Percentiles rank a stretch among this genome's conserved stretches.
Conservation (phyloP, 106 monocot genomes). For the Dioscorea dumetorum region DNA sequence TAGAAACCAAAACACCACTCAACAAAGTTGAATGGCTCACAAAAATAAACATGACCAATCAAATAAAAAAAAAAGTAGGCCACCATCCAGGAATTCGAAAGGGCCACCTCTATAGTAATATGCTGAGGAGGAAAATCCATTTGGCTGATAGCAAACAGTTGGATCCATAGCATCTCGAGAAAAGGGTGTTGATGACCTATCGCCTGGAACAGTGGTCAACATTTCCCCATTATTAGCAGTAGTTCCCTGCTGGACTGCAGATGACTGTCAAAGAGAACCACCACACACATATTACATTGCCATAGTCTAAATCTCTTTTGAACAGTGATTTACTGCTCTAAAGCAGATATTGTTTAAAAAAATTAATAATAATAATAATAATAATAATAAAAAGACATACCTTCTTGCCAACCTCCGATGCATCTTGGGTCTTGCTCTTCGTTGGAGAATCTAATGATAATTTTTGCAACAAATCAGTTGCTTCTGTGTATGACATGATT, state of each 20-base stretch:
- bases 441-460: conserved; percentile 28
- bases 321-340: neutral
- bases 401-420: conserved; percentile 32
- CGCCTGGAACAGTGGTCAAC: conserved; percentile 8
- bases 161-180: conserved; percentile 37
- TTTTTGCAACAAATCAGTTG: conserved; percentile 46
- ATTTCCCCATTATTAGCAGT: conserved; percentile 21
- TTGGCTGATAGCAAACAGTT: conserved; percentile 40
- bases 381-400: neutral
- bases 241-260: conserved; percentile 10
- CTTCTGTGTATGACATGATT: conserved; percentile 22
- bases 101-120: conserved; percentile 41
- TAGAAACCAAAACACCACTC: neutral
- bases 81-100: too few species aligned
- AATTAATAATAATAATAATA: neutral
- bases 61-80: too few species aligned
- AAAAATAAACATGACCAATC: neutral
- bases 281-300: neutral
- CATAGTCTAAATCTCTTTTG: too few species aligned
- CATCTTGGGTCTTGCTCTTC: conserved; percentile 23
- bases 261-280: conserved; percentile 6
- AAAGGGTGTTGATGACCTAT: conserved; percentile 39
- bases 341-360: neutral
- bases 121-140: conserved; percentile 30
- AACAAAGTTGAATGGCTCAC: neutral